Evolutionary conservation across 345 rosid species (phyloP).

Genomic region (Theobroma cacao): DNA sequence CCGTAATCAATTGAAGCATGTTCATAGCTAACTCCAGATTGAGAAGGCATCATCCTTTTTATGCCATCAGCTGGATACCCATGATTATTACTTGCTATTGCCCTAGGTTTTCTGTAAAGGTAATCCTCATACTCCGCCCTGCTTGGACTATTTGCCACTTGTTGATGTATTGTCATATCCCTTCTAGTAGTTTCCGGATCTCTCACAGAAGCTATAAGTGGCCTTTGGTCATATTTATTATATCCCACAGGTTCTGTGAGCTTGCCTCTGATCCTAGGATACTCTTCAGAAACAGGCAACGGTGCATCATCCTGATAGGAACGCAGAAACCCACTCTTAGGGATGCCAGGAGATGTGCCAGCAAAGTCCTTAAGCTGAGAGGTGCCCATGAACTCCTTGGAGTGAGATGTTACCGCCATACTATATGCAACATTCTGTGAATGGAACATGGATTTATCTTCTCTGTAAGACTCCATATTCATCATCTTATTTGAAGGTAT

Average conservation of each 20-base stretch:
- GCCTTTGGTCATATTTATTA: slow-evolving; percentile 27
- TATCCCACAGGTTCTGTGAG: slow-evolving; percentile 30
- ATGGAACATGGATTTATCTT: slow-evolving; percentile 28
- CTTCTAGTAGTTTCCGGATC: slow-evolving; percentile 28
- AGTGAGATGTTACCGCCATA: slow-evolving; percentile 25
- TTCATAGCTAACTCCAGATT: slow-evolving; percentile 30
- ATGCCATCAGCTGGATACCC: slow-evolving; percentile 33
- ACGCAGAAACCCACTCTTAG: slow-evolving; percentile 29
- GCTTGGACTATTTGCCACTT: slow-evolving; percentile 24
- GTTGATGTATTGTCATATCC: slow-evolving; percentile 25
- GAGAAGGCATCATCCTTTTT: slow-evolving; percentile 28
- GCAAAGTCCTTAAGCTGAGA: slow-evolving; percentile 29
- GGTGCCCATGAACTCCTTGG: slow-evolving; percentile 29
- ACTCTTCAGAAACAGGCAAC: slow-evolving; percentile 32
- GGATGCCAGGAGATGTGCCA: slow-evolving; percentile 35
- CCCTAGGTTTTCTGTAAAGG: slow-evolving; percentile 28
- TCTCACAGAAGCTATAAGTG: slow-evolving; percentile 27
- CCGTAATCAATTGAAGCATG: slow-evolving; percentile 29
- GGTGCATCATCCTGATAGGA: slow-evolving; percentile 34
- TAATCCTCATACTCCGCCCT: slow-evolving; percentile 37
- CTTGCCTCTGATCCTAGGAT: slow-evolving; percentile 31
- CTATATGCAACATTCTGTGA: slow-evolving; percentile 35
- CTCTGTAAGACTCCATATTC: slow-evolving; percentile 30
- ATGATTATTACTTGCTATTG: slow-evolving; percentile 25
- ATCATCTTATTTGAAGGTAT: slow-evolving; percentile 27